phyloP scores from a whole-genome alignment of 768 basidiomycete genomes.

The Tubosaeta brunneosetosa region DNA sequence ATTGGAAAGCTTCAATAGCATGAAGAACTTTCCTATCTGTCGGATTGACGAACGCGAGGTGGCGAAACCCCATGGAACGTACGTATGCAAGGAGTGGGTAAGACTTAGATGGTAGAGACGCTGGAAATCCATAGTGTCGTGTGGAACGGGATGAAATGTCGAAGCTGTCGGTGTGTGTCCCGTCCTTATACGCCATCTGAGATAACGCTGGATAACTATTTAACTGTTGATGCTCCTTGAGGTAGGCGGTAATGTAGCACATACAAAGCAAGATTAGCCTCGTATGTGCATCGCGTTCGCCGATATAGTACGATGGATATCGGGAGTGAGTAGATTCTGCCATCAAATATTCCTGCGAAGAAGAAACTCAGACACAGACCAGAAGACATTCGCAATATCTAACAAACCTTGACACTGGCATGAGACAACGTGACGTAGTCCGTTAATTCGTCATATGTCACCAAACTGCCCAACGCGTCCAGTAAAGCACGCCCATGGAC shows the following conservation, averaged over 20 bases:
- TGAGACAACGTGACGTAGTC: conserved; percentile 8
- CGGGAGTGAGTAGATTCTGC: not conserved
- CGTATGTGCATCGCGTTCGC: not conserved
- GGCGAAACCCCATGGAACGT: not conserved
- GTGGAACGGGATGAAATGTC: not conserved
- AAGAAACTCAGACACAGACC: not conserved
- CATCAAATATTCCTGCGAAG: conserved; percentile 5
- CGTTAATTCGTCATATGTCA: conserved; percentile 1
- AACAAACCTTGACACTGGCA: conserved; percentile 11
- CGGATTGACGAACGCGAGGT: not conserved
- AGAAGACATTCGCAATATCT: too few species aligned
- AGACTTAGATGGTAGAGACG: not conserved
- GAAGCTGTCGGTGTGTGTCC: not conserved
- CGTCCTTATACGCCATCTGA: not conserved
- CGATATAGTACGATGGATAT: not conserved
- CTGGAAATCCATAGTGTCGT: not conserved
- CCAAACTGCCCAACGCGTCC: conserved; percentile 6
- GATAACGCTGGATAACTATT: not conserved
- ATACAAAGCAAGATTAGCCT: conserved; percentile 6
- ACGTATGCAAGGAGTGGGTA: conserved; percentile 8
- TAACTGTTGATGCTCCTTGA: not conserved
- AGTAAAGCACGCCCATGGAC: conserved; percentile 2
- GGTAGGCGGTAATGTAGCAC: conserved; percentile 1
- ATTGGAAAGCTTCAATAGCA: not conserved
- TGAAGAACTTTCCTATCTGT: not conserved